phyloP scores from a whole-genome alignment of 2,329 filamentous ascomycete species.

The Aspergillus sp. region DNA sequence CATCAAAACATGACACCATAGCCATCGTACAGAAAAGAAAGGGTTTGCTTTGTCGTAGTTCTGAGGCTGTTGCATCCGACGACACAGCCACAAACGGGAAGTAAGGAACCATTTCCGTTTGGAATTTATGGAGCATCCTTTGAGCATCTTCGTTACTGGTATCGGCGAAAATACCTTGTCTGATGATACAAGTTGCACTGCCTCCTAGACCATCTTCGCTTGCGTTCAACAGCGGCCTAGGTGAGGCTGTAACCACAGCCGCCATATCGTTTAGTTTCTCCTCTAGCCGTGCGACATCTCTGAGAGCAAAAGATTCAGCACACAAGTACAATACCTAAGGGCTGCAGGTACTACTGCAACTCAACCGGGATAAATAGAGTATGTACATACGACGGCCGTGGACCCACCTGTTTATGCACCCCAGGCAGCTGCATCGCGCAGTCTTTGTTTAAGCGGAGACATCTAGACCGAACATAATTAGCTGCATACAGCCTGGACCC shows the following conservation, averaged over 20 bases:
- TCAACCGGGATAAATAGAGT: neutral
- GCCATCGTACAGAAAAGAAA: neutral
- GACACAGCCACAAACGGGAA: neutral
- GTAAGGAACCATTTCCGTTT: neutral
- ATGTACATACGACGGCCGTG: neutral
- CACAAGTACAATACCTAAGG: neutral
- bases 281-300: neutral
- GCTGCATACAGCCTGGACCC: neutral
- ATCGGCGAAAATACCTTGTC: neutral
- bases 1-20: neutral
- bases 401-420: conserved; percentile 22
- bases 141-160: neutral
- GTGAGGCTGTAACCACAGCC: neutral
- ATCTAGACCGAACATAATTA: conserved; percentile 18
- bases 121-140: neutral
- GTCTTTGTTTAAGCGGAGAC: conserved; percentile 26
- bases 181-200: neutral
- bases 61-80: neutral
- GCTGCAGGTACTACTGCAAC: neutral
- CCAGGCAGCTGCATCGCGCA: conserved; percentile 26
- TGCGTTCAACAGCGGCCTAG: neutral
- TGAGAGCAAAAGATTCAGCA: neutral
- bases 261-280: neutral
- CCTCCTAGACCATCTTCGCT: neutral
- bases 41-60: neutral